phyloP scores from a whole-genome alignment of 2,329 filamentous ascomycete species.

The Canariomyces notabilis region DNA sequence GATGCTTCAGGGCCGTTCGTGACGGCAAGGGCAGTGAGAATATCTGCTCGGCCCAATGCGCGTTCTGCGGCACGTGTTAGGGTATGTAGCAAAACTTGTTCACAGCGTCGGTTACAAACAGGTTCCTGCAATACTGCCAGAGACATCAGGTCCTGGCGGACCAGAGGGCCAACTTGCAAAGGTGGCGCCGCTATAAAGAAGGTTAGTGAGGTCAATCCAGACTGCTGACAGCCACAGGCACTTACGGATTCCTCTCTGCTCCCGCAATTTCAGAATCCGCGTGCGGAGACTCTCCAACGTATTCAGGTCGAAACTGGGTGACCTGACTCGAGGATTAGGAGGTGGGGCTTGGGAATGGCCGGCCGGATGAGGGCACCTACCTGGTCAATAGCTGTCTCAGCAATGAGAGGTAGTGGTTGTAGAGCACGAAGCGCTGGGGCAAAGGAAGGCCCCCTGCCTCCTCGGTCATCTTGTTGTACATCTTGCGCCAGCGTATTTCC shows the following conservation, averaged over 20 bases:
- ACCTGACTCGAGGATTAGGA: constrained; percentile 30
- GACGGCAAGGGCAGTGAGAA: constrained; percentile 51
- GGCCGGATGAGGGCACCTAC: constrained; percentile 28
- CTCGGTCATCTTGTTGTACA: constrained; percentile 52
- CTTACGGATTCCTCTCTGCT: constrained; percentile 50
- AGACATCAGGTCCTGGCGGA: constrained; percentile 31
- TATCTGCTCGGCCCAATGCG: constrained; percentile 58
- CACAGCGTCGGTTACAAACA: constrained; percentile 6
- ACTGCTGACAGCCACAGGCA: constrained; percentile 1
- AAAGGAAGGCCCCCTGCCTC: constrained; percentile 49
- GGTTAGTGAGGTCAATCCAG: constrained; percentile 5
- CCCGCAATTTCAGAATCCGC: constrained; percentile 48
- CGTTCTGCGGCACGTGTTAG: constrained; percentile 34
- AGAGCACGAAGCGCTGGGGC: constrained; percentile 49
- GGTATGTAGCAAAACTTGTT: background rate
- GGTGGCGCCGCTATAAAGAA: constrained; percentile 32
- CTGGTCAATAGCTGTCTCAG: constrained; percentile 48
- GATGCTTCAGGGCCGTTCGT: constrained; percentile 44
- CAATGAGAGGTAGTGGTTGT: constrained; percentile 49
- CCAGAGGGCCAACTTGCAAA: constrained; percentile 31
- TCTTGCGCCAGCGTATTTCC: constrained; percentile 51
- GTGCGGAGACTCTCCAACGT: constrained; percentile 45
- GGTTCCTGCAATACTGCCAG: constrained; percentile 24
- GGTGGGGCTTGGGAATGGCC: background rate
- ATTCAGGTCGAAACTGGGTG: constrained; percentile 52